Evolutionary conservation across 176 grass and related monocot species (phyloP).

Genomic region (Eleusine indica): DNA sequence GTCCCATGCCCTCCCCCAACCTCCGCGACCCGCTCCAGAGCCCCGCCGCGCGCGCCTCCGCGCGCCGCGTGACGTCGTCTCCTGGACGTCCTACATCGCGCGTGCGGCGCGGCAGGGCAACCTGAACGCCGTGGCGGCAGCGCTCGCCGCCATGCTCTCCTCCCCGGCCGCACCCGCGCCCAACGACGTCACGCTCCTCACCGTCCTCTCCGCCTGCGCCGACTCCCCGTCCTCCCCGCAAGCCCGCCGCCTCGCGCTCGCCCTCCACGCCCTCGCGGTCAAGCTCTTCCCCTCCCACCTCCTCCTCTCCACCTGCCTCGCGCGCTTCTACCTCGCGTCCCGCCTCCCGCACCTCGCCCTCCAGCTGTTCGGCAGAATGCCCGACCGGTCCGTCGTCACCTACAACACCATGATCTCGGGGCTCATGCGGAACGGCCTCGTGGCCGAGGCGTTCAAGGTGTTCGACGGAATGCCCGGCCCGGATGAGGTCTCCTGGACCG

Average conservation of each 20-base stretch:
- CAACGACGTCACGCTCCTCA: conserved; percentile 62
- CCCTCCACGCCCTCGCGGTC: conserved; percentile 47
- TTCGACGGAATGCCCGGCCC: conserved; percentile 52
- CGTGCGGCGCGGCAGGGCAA: conserved; percentile 48
- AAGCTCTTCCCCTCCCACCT: conserved; percentile 64
- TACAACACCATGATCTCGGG: conserved; percentile 72
- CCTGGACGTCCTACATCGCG: conserved; percentile 62
- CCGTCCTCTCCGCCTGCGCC: conserved; percentile 61
- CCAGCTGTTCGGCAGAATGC: conserved; percentile 64
- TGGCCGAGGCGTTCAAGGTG: conserved; percentile 46
- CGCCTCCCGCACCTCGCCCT: conserved; percentile 46
- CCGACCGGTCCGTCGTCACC: conserved; percentile 51
- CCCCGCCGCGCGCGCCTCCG: background rate
- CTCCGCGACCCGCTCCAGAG: background rate
- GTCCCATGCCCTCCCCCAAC: background rate
- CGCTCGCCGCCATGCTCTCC: conserved; percentile 52
- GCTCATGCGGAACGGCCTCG: conserved; percentile 56
- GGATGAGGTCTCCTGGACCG: conserved; percentile 77
- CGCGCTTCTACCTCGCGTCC: conserved; percentile 57
- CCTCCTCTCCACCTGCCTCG: conserved; percentile 70
- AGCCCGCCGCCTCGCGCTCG: conserved; percentile 37
- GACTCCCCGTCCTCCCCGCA: conserved; percentile 41
- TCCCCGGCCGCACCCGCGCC: conserved; percentile 41
- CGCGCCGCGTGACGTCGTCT: conserved; percentile 40
- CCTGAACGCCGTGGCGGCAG: conserved; percentile 35